Evolutionary conservation across 495 filamentous ascomycete genomes (phyloP).

Genomic region (Penicillium ochrochloron): DNA sequence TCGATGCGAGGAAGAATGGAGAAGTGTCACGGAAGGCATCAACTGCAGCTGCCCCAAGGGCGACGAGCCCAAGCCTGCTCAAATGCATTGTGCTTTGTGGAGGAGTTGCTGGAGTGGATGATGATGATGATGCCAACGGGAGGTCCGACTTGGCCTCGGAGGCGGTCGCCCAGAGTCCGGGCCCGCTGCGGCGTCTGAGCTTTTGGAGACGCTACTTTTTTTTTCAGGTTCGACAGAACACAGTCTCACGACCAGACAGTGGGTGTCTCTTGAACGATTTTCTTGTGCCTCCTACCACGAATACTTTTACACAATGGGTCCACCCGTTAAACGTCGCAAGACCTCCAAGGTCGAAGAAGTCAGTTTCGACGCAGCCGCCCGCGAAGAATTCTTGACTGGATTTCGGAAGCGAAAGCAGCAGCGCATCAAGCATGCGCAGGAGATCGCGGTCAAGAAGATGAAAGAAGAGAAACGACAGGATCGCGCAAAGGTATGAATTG

Average conservation of each 20-base stretch:
- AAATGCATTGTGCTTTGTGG: conserved; percentile 61
- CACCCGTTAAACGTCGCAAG: conserved; percentile 66
- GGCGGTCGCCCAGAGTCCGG: conserved; percentile 34
- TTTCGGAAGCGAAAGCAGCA: conserved; percentile 95
- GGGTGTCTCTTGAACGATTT: background rate
- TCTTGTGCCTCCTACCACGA: background rate
- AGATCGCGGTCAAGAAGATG: conserved; percentile 70
- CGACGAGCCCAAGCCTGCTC: conserved; percentile 61
- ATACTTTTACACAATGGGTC: conserved; percentile 37
- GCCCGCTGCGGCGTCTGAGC: conserved; percentile 30
- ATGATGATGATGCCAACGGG: conserved; percentile 36
- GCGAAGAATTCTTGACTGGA: conserved; percentile 86
- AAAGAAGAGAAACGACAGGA: conserved; percentile 72
- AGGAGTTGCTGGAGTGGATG: conserved; percentile 26
- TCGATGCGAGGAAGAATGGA: conserved; percentile 85
- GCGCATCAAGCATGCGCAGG: conserved; percentile 80
- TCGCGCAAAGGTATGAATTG: conserved; percentile 66
- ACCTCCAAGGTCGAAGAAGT: conserved; percentile 72
- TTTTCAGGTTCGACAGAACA: conserved; percentile 20
- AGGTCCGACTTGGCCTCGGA: conserved; percentile 37
- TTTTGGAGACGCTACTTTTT: conserved; percentile 33
- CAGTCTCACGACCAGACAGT: conserved; percentile 14
- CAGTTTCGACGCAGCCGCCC: conserved; percentile 75
- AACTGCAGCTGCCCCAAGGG: conserved; percentile 62
- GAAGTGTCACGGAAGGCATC: conserved; percentile 83